A percentile compares a stretch with the other conserved stretches of the same genome.
These are phyloP conservation scores for Irpex sp. DNA, from an alignment of 1,284 basidiomycete genomes.

Conservation along the genomic window DNA sequence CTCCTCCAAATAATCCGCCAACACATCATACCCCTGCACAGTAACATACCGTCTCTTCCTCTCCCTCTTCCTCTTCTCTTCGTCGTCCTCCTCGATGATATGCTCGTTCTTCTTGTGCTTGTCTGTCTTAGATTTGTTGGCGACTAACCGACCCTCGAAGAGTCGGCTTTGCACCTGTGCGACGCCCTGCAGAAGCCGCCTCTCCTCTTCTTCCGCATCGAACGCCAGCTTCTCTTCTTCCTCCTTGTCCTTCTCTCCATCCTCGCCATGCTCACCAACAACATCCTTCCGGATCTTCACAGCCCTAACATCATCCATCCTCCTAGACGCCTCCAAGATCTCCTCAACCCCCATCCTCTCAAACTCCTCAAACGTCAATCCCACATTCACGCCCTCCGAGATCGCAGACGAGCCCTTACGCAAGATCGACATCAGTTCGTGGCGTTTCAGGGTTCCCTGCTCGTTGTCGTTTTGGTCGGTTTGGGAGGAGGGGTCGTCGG, in stretches of 20 bases:
- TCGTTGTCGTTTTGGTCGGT: constrained; percentile 22
- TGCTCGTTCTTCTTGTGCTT: constrained; percentile 31
- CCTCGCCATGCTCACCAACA: constrained; percentile 10
- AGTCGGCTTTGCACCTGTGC: constrained; percentile 54
- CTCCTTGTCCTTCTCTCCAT: not conserved
- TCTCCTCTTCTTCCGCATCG: constrained; percentile 54
- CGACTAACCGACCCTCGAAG: constrained; percentile 52
- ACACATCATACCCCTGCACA: constrained; percentile 43
- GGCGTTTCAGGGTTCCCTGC: constrained; percentile 26
- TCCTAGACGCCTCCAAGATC: constrained; percentile 41
- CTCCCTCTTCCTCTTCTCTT: constrained; percentile 39
- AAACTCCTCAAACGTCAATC: constrained; percentile 40
- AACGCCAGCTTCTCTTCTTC: constrained; percentile 29
- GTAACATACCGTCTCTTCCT: constrained; percentile 35
- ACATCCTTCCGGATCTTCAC: constrained; percentile 41
- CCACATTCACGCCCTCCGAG: constrained; percentile 28
- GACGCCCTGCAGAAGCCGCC: constrained; percentile 45
- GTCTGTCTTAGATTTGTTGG: constrained; percentile 21
- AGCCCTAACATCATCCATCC: constrained; percentile 36
- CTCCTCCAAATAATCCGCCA: constrained; percentile 31
- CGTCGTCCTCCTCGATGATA: constrained; percentile 44
- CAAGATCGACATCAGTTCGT: constrained; percentile 52
- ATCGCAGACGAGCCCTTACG: constrained; percentile 55
- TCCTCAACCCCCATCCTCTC: constrained; percentile 36
- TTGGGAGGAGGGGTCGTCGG: too few relatives aligned